Evolutionary conservation across 2,329 filamentous ascomycete species (phyloP), one percentile per base, ranked within the genome.

Genomic region (Dendryphion nanum): DNA sequence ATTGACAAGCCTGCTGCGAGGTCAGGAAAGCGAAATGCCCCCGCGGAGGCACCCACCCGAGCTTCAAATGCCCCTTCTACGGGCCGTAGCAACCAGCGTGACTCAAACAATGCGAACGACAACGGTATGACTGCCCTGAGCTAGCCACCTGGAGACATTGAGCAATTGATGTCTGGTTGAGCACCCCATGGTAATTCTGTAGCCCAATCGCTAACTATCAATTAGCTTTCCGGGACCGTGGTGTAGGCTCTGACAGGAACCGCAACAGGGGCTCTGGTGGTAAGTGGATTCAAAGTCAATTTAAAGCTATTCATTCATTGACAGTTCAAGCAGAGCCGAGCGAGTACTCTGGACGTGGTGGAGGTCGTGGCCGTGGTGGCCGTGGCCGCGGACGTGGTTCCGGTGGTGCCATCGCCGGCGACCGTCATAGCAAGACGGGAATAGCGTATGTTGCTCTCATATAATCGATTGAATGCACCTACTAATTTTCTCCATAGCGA

Each of bases 151-250:
- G 4, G 29, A 30, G 16, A 14, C 36, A 30, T 43, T 23, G 19
- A 38, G 39, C 35, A 26, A 33, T 36, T 18, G 19, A 29, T 29
- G 18, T 16, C 16, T 35, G 18, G 28, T 17, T 16, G n/a, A 29
- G n/a, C 15, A 28, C 15, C 24, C 10, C 33, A 18, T 29, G 17
- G 14, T 19, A 23, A 14, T 14, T 29, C 5, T 17, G 18, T 19
- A 33, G 39, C 41, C 30, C 29, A 29, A 18, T 30, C 21, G 43
- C 59, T 63, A 47, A 64, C 34, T 6, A 33, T 17, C 26, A 26
- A 41, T 18, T 59, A 95, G 90, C 88, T 66, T 93, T 89, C 84
- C 88, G 87, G 68, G 89, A 95, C 75, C 86, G 86, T 66, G 82
- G 81, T 64, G 88, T 84, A 65, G 90, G 89, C 57, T 78, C 81